Conservation (phyloP, 805 yeast genomes). For the Candida vaughaniae region DNA sequence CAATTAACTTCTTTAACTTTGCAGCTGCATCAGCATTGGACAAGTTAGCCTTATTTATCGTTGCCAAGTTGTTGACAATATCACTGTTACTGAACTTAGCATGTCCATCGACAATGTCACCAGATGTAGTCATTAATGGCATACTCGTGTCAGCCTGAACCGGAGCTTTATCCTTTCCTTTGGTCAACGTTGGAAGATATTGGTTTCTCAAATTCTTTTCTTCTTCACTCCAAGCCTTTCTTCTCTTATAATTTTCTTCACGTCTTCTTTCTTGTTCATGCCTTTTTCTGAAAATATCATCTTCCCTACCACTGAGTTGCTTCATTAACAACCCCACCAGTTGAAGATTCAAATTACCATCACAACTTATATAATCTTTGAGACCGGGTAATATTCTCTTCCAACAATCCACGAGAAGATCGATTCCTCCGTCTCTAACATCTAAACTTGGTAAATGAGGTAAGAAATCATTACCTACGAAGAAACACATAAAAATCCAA, state of each 20-base stretch:
- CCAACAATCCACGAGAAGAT: conserved; percentile 79
- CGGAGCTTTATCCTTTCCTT: conserved; percentile 78
- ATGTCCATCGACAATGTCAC: conserved; percentile 64
- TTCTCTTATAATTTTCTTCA: conserved; percentile 61
- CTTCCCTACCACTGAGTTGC: conserved; percentile 71
- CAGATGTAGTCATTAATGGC: conserved; percentile 75
- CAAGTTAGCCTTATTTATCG: conserved; percentile 66
- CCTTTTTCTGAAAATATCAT: conserved; percentile 67
- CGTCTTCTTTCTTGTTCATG: conserved; percentile 69
- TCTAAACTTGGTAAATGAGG: conserved; percentile 95
- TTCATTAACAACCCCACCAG: conserved; percentile 72
- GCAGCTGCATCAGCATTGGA: conserved; percentile 73
- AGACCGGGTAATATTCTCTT: conserved; percentile 64
- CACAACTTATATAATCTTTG: conserved; percentile 82
- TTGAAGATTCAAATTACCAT: conserved; percentile 74
- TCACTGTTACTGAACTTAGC: conserved; percentile 69
- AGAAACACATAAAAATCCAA: conserved; percentile 98
- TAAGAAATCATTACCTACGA: conserved; percentile 96
- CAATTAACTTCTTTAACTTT: conserved; percentile 43
- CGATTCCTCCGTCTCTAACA: conserved; percentile 93
- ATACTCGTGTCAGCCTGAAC: conserved; percentile 64
- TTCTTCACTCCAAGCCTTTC: conserved; percentile 49
- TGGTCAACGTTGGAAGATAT: conserved; percentile 53
- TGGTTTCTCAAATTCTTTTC: conserved; percentile 45
- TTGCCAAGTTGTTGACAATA: conserved; percentile 60